A percentile compares a stretch with the other conserved stretches of the same genome.
Conservation (phyloP, 208 protist genomes). For the Trypanosoma avium region DNA sequence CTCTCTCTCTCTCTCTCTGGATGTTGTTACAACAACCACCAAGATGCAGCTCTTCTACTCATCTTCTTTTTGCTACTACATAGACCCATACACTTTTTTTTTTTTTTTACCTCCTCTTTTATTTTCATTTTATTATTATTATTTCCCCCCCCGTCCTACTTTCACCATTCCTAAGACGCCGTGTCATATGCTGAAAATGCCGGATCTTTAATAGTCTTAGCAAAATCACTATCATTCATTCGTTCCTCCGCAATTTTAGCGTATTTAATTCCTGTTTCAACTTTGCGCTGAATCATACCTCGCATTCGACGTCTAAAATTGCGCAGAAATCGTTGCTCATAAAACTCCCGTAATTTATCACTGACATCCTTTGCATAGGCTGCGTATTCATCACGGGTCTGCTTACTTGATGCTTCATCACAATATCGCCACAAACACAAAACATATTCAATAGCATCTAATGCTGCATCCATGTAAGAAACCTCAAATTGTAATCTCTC, state of each 20-base stretch:
- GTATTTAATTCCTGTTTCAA: constrained; percentile 23
- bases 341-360: constrained; percentile 40
- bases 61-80: too few species aligned
- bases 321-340: constrained; percentile 44
- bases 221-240: constrained; percentile 8
- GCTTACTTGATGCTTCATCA: constrained; percentile 14
- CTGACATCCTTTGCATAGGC: constrained; percentile 58
- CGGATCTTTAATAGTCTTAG: constrained; percentile 4
- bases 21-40: too few species aligned
- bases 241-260: constrained; percentile 30
- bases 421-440: constrained; percentile 49
- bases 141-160: background rate
- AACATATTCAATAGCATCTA: constrained; percentile 72
- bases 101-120: background rate
- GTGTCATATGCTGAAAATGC: constrained; percentile 7
- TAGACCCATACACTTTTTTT: background rate
- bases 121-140: constrained; percentile 2
- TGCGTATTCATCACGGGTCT: constrained; percentile 1
- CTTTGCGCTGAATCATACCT: constrained; percentile 46
- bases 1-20: too few species aligned
- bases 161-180: background rate
- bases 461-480: constrained; percentile 55
- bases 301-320: constrained; percentile 63
- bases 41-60: too few species aligned
- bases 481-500: constrained; percentile 63